Conservation (phyloP, 1,284 basidiomycete genomes). For the Ustilago vetiveriae region DNA sequence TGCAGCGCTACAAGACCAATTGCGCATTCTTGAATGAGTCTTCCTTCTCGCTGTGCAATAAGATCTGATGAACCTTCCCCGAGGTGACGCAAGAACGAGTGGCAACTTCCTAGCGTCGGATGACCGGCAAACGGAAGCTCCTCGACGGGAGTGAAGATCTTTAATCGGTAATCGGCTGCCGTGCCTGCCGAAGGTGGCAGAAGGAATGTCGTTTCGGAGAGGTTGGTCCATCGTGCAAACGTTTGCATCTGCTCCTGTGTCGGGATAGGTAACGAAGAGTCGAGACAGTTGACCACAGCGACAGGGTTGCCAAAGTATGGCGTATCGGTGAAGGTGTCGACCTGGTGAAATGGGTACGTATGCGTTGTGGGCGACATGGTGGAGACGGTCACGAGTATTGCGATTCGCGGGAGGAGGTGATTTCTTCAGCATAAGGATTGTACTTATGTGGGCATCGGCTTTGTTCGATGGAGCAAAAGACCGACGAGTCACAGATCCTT, state of each 20-base stretch:
- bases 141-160: conserved; percentile 54
- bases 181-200: conserved; percentile 27
- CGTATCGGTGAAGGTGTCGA: conserved; percentile 53
- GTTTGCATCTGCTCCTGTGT: conserved; percentile 42
- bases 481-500: not conserved
- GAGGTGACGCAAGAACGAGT: conserved; percentile 40
- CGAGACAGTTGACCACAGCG: conserved; percentile 53
- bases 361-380: conserved; percentile 9
- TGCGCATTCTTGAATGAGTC: conserved; percentile 54
- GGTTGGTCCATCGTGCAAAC: conserved; percentile 60
- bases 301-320: conserved; percentile 58
- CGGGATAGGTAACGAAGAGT: conserved; percentile 12
- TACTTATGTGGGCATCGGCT: no score
- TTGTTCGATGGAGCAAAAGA: not conserved
- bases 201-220: conserved; percentile 60
- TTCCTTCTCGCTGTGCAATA: conserved; percentile 10
- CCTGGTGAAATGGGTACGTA: conserved; percentile 47
- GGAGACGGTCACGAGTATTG: no score
- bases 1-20: conserved; percentile 45
- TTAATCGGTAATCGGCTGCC: conserved; percentile 50
- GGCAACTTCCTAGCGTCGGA: conserved; percentile 57
- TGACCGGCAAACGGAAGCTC: conserved; percentile 62
- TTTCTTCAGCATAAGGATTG: no score
- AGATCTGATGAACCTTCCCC: conserved; percentile 3
- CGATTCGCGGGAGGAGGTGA: no score